phyloP scores from a whole-genome alignment of 2,329 filamentous ascomycete genomes.

The Penicillium palitans region DNA sequence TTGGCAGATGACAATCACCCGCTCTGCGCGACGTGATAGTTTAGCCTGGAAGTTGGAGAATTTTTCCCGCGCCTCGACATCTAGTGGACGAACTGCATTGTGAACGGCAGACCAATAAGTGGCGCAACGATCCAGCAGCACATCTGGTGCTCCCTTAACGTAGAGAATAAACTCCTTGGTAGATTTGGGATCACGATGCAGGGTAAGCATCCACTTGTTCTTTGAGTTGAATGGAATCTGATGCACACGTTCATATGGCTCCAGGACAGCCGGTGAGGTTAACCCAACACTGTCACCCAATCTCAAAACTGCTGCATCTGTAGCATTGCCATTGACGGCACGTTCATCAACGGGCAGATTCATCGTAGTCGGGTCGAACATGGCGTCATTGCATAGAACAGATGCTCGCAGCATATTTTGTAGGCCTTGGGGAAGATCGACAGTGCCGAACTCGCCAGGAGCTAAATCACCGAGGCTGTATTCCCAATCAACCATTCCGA shows the following conservation, averaged over 20 bases:
- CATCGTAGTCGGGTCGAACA: conserved; percentile 67
- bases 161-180: conserved; percentile 38
- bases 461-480: conserved; percentile 22
- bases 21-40: conserved; percentile 68
- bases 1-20: conserved; percentile 68
- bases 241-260: conserved; percentile 63
- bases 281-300: conserved; percentile 66
- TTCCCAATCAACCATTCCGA: conserved; percentile 30
- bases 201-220: conserved; percentile 78
- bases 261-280: conserved; percentile 57
- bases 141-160: conserved; percentile 77
- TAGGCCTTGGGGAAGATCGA: conserved; percentile 44
- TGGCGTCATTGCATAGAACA: conserved; percentile 71
- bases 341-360: conserved; percentile 61
- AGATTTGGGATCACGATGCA: conserved; percentile 42
- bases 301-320: conserved; percentile 71
- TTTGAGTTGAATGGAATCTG: conserved; percentile 78
- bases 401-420: conserved; percentile 62
- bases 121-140: conserved; percentile 65
- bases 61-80: conserved; percentile 46
- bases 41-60: conserved; percentile 65
- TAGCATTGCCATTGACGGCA: conserved; percentile 72
- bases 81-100: conserved; percentile 56
- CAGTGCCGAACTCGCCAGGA: conserved; percentile 10
- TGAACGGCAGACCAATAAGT: conserved; percentile 58